Evolutionary conservation across 805 yeast species (phyloP).

Genomic region (Sugiyamaella floridensis): DNA sequence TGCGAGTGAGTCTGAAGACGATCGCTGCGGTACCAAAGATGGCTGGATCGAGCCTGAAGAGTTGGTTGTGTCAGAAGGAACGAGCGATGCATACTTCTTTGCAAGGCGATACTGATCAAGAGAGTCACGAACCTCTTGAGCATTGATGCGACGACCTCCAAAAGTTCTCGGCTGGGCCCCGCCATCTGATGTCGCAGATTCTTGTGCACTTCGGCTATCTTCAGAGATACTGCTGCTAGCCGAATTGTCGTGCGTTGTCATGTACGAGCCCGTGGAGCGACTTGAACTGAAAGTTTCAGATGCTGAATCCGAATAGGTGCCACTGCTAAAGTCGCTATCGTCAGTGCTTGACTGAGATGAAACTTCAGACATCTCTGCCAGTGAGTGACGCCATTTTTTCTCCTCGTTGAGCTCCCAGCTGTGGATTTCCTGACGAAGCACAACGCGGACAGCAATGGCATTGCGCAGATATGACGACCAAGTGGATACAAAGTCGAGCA

Average conservation of each 20-base stretch:
- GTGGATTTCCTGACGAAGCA: conserved; percentile 21
- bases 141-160: not conserved
- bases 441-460: conserved; percentile 29
- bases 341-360: not conserved
- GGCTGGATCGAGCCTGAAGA: not conserved
- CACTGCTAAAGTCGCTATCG: not conserved
- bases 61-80: not conserved
- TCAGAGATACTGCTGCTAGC: not conserved
- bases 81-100: not conserved
- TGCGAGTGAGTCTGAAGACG: conserved; percentile 8
- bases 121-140: not conserved
- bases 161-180: too few species aligned
- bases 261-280: not conserved
- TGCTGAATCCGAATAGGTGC: not conserved
- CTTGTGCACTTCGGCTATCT: not conserved
- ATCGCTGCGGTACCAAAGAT: not conserved
- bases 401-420: conserved; percentile 19
- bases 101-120: not conserved
- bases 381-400: conserved; percentile 11
- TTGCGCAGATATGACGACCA: conserved; percentile 29
- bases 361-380: not conserved
- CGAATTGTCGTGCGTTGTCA: not conserved
- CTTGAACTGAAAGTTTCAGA: not conserved
- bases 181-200: too few species aligned
- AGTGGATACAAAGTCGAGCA: conserved; percentile 25